Conservation (phyloP, 345 rosid species). For the Eucalyptus pauciflora region DNA sequence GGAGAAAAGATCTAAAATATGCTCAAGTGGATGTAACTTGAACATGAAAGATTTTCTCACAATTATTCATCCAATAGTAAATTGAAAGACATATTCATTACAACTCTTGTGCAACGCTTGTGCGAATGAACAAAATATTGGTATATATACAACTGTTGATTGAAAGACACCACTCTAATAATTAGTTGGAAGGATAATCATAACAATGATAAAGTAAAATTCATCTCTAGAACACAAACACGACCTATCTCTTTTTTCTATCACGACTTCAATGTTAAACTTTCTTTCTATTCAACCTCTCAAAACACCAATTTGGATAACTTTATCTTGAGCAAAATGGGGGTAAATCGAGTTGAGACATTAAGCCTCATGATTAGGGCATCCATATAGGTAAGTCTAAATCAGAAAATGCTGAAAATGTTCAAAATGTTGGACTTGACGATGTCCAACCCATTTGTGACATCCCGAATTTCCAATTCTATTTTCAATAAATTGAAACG, state of each 20-base stretch:
- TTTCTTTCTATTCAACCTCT: background rate
- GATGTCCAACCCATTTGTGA: no score
- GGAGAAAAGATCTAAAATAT: background rate
- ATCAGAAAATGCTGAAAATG: background rate
- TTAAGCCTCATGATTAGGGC: background rate
- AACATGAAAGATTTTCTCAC: background rate
- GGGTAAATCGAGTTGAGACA: background rate
- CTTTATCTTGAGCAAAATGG: background rate
- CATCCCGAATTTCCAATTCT: no score
- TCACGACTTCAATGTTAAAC: background rate
- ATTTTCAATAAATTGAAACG: no score
- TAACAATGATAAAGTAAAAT: background rate
- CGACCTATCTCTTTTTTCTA: background rate
- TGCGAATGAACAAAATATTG: no score
- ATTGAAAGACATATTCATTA: background rate
- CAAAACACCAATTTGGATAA: background rate
- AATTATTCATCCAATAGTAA: background rate
- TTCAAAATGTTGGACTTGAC: no score
- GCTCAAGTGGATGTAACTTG: background rate
- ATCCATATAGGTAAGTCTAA: background rate
- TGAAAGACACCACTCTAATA: background rate
- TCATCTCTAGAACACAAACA: background rate
- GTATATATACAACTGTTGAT: background rate
- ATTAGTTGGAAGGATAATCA: no score
- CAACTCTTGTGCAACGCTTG: no score